phyloP scores from a whole-genome alignment of 805 yeast species.

The Ascoidea rubescens region DNA sequence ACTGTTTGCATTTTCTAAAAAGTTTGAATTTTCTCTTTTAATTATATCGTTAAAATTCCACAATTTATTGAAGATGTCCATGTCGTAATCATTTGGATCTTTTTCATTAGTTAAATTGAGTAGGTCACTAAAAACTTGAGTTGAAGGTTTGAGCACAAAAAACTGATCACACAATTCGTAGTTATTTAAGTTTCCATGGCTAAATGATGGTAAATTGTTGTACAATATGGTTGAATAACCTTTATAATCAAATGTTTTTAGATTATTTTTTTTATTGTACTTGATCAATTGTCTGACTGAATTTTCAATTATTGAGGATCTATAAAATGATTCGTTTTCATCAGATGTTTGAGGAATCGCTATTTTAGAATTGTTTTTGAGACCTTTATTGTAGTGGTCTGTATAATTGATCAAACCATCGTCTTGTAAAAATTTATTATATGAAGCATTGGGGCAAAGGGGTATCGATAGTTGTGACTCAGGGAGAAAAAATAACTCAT shows the following conservation, averaged over 20 bases:
- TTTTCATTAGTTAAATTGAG: constrained; percentile 16
- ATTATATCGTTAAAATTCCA: constrained; percentile 14
- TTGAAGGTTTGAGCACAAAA: constrained; percentile 46
- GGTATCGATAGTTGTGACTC: constrained; percentile 32
- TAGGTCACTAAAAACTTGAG: constrained; percentile 15
- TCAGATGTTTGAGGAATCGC: constrained; percentile 3
- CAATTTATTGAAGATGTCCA: constrained; percentile 35
- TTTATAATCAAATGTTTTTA: neutral
- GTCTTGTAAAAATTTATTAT: constrained; percentile 15
- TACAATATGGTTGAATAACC: constrained; percentile 18
- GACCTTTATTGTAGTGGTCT: constrained; percentile 12
- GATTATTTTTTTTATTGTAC: neutral
- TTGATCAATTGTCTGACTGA: neutral
- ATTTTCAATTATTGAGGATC: constrained; percentile 3
- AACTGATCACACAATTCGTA: constrained; percentile 26
- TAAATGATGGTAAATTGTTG: constrained; percentile 23
- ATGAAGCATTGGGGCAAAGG: constrained; percentile 25
- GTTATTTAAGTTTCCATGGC: constrained; percentile 15
- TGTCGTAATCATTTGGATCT: constrained; percentile 29
- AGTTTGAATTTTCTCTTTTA: constrained; percentile 6
- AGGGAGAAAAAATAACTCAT: constrained; percentile 38
- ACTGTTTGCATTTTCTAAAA: constrained; percentile 5
- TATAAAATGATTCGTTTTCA: constrained; percentile 1
- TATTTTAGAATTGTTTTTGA: constrained; percentile 8
- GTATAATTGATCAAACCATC: constrained; percentile 12